Base-by-base conservation (phyloP, 2,329 filamentous ascomycete genomes). In the Lasiodiplodia theobromae region DNA sequence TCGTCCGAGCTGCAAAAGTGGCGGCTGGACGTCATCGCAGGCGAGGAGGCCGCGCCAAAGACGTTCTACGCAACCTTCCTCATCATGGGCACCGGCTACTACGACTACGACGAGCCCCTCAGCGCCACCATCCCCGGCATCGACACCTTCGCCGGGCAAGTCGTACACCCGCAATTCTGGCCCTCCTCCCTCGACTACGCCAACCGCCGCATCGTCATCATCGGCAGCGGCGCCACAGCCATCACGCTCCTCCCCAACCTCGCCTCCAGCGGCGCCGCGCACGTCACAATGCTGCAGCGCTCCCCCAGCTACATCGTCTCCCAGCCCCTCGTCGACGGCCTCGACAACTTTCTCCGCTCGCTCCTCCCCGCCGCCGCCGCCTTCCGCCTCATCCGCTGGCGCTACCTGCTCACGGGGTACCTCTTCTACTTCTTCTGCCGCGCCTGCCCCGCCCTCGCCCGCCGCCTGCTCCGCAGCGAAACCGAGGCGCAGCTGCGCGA, bases 201-300 rank as follows among this genome's bases (percentile, higher is more conserved):
- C 6, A 82, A 83, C 76, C 93, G 94, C 78, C 86, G 87, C 51
- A 83, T 95, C 25, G 86, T 92, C 51, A 84, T 95, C 69, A 87
- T 96, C 71, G 92, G 92, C 16, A 91, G 87, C 16, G 93, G 93
- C 11, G 93, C 93, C 2, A 96, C 93, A 0, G 91, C 92, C 6
- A 81, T 95, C 57, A 96, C 92, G 0, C 83, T 97, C 0, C 77
- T 96, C 2, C 93, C 93, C 0, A 86, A 85, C 60, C 79, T 96
- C 3, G 25, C 25, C 25, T 28, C 25, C 25, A n/a, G n/a, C n/a
- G 54, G 87, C 89, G 44, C 23, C 1, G 23, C 91, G 91, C 85
- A 86, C 18, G 88, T 94, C 38, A 95, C 92, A 1, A 93, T 95
- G 87, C 84, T 96, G 3, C 93, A 96, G 80, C 88, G 93, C 68